These are phyloP conservation scores for Clavispora carvajalis DNA, from an alignment of 805 yeast genomes.

Conservation along the genomic window DNA sequence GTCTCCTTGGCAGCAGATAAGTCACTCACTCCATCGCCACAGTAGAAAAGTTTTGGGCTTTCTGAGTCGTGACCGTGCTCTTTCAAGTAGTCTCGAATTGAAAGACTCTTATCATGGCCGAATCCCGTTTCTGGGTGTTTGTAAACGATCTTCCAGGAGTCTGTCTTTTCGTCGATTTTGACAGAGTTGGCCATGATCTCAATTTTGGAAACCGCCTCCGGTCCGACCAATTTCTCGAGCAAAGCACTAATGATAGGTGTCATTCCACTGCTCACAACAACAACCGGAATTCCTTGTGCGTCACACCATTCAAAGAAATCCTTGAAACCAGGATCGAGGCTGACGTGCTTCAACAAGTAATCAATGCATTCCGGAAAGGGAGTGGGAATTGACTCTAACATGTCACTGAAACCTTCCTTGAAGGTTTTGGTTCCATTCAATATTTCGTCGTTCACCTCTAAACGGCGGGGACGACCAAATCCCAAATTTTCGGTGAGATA, in stretches of 20 bases:
- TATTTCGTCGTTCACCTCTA: conserved; percentile 64
- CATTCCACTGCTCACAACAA: conserved; percentile 93
- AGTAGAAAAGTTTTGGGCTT: conserved; percentile 71
- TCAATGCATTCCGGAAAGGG: conserved; percentile 84
- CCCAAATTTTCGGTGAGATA: conserved; percentile 85
- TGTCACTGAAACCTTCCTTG: conserved; percentile 76
- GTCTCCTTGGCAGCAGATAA: conserved; percentile 94
- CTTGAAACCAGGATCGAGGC: conserved; percentile 87
- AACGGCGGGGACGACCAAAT: conserved; percentile 67
- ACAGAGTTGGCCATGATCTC: conserved; percentile 82
- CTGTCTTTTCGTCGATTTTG: conserved; percentile 43
- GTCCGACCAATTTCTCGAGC: conserved; percentile 69
- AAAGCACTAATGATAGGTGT: conserved; percentile 81
- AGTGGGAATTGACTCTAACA: conserved; percentile 73
- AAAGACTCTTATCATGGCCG: conserved; percentile 92
- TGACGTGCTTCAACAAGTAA: conserved; percentile 53
- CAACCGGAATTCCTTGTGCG: conserved; percentile 67
- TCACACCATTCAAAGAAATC: conserved; percentile 77
- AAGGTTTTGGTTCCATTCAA: conserved; percentile 63
- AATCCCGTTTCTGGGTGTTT: conserved; percentile 75
- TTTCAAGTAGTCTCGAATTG: conserved; percentile 52
- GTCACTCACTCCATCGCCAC: conserved; percentile 98
- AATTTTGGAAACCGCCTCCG: conserved; percentile 63
- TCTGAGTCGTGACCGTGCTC: conserved; percentile 25
- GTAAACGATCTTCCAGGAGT: conserved; percentile 78